Conservation (phyloP, 441 rosid species). For the Corymbia citriodora region DNA sequence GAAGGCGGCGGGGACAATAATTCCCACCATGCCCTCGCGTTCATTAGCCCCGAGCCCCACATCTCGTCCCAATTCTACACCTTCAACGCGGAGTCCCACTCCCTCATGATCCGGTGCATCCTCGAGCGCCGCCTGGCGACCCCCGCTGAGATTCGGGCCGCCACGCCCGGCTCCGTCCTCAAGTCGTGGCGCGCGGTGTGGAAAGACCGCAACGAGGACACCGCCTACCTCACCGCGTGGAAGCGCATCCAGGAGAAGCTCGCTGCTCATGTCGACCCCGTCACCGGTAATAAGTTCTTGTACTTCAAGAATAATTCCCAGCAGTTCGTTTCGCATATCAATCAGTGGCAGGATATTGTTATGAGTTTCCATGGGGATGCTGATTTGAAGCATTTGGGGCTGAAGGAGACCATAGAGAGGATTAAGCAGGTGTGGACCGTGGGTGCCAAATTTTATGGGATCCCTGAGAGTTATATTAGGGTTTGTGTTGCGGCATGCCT, state of each 20-base stretch:
- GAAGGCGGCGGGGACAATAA: background rate
- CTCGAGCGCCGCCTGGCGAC: constrained; percentile 74
- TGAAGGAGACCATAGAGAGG: constrained; percentile 81
- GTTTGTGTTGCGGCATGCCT: constrained; percentile 91
- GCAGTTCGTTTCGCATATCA: constrained; percentile 80
- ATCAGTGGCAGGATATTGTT: constrained; percentile 95
- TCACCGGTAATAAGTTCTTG: constrained; percentile 71
- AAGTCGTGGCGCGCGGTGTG: constrained; percentile 95
- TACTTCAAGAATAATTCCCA: constrained; percentile 88
- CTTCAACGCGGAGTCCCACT: constrained; percentile 87
- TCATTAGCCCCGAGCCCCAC: constrained; percentile 73
- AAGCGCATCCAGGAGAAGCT: constrained; percentile 98
- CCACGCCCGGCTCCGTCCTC: constrained; percentile 70
- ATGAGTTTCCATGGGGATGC: constrained; percentile 91
- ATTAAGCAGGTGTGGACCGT: constrained; percentile 97
- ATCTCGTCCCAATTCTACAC: constrained; percentile 97
- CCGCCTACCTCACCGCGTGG: constrained; percentile 95
- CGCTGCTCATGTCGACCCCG: constrained; percentile 55
- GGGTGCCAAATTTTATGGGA: constrained; percentile 91
- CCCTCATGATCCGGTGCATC: constrained; percentile 91
- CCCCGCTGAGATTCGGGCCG: constrained; percentile 86
- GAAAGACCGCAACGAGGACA: constrained; percentile 97
- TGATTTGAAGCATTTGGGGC: constrained; percentile 84
- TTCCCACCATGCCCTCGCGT: constrained; percentile 15
- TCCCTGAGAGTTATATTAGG: constrained; percentile 96